phyloP scores from a whole-genome alignment of 305 asterid genomes.

The Fraxinus dipetala region DNA sequence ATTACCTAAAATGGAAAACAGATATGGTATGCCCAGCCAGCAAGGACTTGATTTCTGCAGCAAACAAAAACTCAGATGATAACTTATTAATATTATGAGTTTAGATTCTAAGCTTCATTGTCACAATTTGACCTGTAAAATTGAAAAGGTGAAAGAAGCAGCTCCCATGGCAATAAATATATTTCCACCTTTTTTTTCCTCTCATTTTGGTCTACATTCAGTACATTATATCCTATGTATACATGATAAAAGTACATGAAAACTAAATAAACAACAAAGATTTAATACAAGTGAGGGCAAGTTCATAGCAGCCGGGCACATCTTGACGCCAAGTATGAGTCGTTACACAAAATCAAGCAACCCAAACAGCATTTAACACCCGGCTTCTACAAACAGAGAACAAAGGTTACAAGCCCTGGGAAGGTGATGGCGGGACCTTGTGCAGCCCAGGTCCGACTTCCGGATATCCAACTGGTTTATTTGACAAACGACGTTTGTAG shows the following conservation, averaged over 20 bases:
- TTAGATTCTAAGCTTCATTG: not conserved
- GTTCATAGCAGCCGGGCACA: conserved; percentile 30
- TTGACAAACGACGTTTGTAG: conserved; percentile 75
- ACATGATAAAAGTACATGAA: conserved; percentile 46
- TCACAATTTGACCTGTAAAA: conserved; percentile 16
- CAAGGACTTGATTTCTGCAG: not conserved
- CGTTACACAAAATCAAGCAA: conserved; percentile 21
- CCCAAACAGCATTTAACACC: conserved; percentile 17
- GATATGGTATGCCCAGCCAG: not conserved
- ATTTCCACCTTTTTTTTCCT: conserved; percentile 33
- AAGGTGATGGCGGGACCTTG: conserved; percentile 29
- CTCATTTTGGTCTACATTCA: conserved; percentile 36
- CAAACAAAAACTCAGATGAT: not conserved
- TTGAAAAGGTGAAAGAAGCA: conserved; percentile 7
- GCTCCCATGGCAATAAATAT: conserved; percentile 32
- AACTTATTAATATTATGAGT: not conserved
- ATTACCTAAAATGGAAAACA: not conserved
- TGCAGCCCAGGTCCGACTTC: conserved; percentile 35
- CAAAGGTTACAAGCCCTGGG: conserved; percentile 29
- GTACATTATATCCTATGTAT: conserved; percentile 50
- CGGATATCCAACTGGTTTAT: conserved; percentile 45
- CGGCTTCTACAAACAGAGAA: conserved; percentile 31
- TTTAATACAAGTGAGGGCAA: conserved; percentile 33
- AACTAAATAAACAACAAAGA: conserved; percentile 24
- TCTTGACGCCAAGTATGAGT: conserved; percentile 5